Evolutionary conservation across 345 rosid species (phyloP), one percentile per base, ranked within the genome.

Genomic region (Arabidopsis arenosa): DNA sequence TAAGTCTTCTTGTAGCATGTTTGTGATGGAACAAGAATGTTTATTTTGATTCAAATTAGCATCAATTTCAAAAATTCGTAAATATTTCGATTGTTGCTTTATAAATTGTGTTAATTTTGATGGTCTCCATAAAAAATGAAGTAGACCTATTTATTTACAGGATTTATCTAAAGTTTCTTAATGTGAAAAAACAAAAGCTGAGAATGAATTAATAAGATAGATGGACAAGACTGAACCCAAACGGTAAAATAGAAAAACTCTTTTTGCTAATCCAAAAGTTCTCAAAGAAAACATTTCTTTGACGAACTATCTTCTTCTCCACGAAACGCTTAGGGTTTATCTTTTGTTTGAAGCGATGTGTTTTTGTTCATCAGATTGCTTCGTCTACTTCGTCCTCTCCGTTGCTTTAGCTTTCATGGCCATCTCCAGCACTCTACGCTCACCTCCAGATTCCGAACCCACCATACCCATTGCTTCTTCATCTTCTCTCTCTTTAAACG

Each of bases 361-460:
- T 44, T 81, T 47, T 63, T 75, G 77, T 80, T 55, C 83, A 57
- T 68, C 84, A 70, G 61, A 75, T 41, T 80, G 88, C 33, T 85
- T 88, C 0, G 67, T 84, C 79, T 90, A 83, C 90, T 85, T 86
- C 79, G 61, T 83, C 41, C 56, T 80, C 81, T 85, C 97, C 14
- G 79, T 82, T 23, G 80, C 86, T 55, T 73, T 93, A 67, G 96
- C 90, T 62, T 80, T 86, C 89, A 62, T 85, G 60, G 89, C 95
- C 55, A 82, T 90, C 89, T 84, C 90, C 75, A 66, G 83, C 4
- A 79, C 90, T 13, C 48, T 90, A 65, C 81, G 13, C 52, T 23
- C 75, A 54, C 82, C 68, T 32, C 79, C 85, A 9, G 59, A 84
- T 2, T 53, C 80, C 26, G 60, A 66, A 13, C 35, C 55, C 10